A percentile compares a stretch with the other conserved stretches of the same genome.
Evolutionary conservation across 2,329 filamentous ascomycete genomes (phyloP).

Genomic region (Didymellaceae sp.): DNA sequence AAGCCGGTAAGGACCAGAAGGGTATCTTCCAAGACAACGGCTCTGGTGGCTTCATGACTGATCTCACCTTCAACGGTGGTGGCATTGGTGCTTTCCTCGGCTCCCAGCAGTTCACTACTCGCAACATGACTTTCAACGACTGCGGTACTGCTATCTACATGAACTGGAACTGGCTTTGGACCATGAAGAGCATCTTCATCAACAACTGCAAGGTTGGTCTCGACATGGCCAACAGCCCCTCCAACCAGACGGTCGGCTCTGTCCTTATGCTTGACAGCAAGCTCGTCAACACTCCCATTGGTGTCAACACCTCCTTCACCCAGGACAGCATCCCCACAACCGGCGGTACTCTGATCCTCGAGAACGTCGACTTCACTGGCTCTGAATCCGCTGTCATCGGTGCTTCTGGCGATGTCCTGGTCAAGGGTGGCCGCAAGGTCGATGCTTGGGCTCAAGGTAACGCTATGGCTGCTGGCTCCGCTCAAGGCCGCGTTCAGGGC

Average conservation of each 20-base stretch:
- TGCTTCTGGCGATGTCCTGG: conserved; percentile 64
- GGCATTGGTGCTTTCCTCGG: conserved; percentile 65
- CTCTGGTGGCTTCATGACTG: conserved; percentile 66
- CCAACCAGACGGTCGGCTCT: conserved; percentile 81
- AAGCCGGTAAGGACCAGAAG: conserved; percentile 57
- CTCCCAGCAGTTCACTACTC: conserved; percentile 67
- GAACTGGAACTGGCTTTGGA: conserved; percentile 64
- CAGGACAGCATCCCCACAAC: conserved; percentile 71
- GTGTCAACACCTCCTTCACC: conserved; percentile 77
- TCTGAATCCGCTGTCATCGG: conserved; percentile 71
- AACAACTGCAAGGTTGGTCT: conserved; percentile 56
- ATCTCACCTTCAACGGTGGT: conserved; percentile 67
- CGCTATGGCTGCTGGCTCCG: conserved; percentile 62
- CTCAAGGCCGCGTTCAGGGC: conserved; percentile 63
- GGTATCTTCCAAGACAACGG: conserved; percentile 68
- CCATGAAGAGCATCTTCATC: conserved; percentile 54
- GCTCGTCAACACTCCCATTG: conserved; percentile 76
- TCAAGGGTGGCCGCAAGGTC: conserved; percentile 73
- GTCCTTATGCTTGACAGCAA: conserved; percentile 82
- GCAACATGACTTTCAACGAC: conserved; percentile 59
- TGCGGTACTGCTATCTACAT: conserved; percentile 59
- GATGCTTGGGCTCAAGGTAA: conserved; percentile 81
- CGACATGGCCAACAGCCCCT: conserved; percentile 61
- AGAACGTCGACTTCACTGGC: conserved; percentile 85
- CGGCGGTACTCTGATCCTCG: conserved; percentile 82